Evolutionary conservation across 305 asterid genomes (phyloP), one percentile per base, ranked within the genome.

Genomic region (Rubia peregrina): DNA sequence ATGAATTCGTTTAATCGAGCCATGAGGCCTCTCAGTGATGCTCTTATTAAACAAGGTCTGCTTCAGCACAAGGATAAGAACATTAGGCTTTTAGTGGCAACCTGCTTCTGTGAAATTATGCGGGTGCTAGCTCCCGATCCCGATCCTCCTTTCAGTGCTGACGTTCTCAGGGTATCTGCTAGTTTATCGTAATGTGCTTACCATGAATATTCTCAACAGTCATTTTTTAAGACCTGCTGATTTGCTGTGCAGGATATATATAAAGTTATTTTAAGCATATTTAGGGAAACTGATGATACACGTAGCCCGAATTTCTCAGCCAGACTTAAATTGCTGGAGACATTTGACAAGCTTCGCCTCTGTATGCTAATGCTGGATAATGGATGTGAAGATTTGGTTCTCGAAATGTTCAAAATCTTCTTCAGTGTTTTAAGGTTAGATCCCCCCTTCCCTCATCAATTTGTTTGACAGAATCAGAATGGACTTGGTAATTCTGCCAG

Each of bases 51-150:
- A 80, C 90, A 84, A 75, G 79, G 85, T 60, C 72, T 90, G 65
- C 86, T 90, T 80, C 82, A 80, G 68, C 89, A 85, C 72, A 87
- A 81, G 81, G 96, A 88, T 78, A 88, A 84, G 82, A 94, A 88
- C 71, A 78, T 90, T 72, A 80, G 85, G 80, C 84, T 85, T 78
- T 83, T 85, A 69, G 96, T 87, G 73, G 90, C 92, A 55, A 78
- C 82, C 77, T 90, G 97, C 78, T 67, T 89, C 72, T 81, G 88
- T 73, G 94, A 89, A 78, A 80, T 84, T 70, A 70, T 84, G 76
- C 82, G 91, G 77, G 83, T 90, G 69, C 85, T 90, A 60, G 92
- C 96, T 24, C 95, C 95, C 33, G 72, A 87, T 19, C 92, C 95
- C 21, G 73, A 87, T 83, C 96, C 98, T 67, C 89, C 67, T 60